Conservation (phyloP, 345 rosid genomes). For the Lepidium aucheri region DNA sequence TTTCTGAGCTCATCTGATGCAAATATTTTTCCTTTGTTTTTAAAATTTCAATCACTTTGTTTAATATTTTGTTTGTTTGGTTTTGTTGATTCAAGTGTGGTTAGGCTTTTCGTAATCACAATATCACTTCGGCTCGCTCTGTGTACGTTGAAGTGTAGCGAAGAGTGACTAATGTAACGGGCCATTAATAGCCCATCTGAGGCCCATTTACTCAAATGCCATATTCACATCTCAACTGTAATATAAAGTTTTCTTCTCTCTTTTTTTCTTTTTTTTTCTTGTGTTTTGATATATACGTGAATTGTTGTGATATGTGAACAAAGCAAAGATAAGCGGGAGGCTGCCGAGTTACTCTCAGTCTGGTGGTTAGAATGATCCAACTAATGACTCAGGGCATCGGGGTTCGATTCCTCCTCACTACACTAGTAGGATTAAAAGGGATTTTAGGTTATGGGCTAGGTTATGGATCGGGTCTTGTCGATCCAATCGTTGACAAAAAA, state of each 20-base stretch:
- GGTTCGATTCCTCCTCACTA: too few relatives aligned
- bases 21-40: slow-evolving; percentile 6
- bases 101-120: slow-evolving; percentile 10
- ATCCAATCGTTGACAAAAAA: too few relatives aligned
- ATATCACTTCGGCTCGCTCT: not conserved
- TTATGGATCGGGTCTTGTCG: too few relatives aligned
- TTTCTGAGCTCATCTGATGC: slow-evolving; percentile 13
- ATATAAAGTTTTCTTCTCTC: too few relatives aligned
- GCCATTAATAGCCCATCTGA: too few relatives aligned
- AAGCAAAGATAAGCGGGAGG: not conserved
- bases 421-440: too few relatives aligned
- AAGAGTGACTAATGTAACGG: not conserved
- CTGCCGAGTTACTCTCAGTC: too few relatives aligned
- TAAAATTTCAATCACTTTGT: not conserved
- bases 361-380: too few relatives aligned
- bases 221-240: not conserved
- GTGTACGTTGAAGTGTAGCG: not conserved
- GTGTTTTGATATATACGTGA: not conserved
- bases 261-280: not conserved
- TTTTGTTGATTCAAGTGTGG: slow-evolving; percentile 6
- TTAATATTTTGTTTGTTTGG: not conserved
- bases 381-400: too few relatives aligned
- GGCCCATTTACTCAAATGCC: not conserved
- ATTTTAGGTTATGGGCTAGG: too few relatives aligned
- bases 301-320: slow-evolving; percentile 7